These are phyloP conservation scores for Saccharata proteae DNA, from an alignment of 2,329 filamentous ascomycete genomes.

Conservation along the genomic window DNA sequence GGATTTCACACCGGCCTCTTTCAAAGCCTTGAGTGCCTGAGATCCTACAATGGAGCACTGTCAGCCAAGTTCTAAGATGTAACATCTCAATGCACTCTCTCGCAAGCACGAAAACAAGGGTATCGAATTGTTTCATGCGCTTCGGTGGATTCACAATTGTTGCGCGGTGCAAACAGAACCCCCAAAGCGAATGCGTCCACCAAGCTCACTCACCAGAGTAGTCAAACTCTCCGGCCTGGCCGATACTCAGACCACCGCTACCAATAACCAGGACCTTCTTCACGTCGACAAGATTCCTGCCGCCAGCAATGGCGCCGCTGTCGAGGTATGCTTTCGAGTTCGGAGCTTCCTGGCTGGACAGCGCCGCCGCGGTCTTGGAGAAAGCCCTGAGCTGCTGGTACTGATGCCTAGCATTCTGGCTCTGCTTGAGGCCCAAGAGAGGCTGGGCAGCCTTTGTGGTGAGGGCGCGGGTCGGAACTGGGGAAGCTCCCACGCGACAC, in stretches of 20 bases:
- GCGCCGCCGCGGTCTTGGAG: slow-evolving; percentile 20
- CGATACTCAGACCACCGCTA: slow-evolving; percentile 88
- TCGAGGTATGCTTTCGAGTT: slow-evolving; percentile 79
- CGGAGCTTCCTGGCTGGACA: slow-evolving; percentile 53
- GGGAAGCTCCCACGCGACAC: slow-evolving; percentile 18
- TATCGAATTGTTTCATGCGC: too few relatives aligned
- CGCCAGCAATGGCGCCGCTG: slow-evolving; percentile 71
- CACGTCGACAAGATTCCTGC: slow-evolving; percentile 68
- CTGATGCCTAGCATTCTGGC: slow-evolving; percentile 20
- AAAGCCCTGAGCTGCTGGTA: slow-evolving; percentile 26
- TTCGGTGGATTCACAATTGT: too few relatives aligned
- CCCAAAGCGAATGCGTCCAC: too few relatives aligned
- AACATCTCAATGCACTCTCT: neutral
- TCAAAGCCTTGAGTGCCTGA: slow-evolving; percentile 91
- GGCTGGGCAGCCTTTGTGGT: slow-evolving; percentile 21
- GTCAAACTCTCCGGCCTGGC: slow-evolving; percentile 95
- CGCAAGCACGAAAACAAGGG: too few relatives aligned
- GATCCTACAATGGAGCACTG: slow-evolving; percentile 50
- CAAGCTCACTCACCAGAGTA: slow-evolving; percentile 66
- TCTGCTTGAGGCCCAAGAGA: slow-evolving; percentile 17
- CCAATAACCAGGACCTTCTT: slow-evolving; percentile 97
- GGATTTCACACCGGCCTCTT: slow-evolving; percentile 83
- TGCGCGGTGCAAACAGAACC: too few relatives aligned
- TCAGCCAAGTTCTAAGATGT: slow-evolving; percentile 3
- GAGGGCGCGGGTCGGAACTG: slow-evolving; percentile 20